These are phyloP conservation scores for Talaromyces liani DNA, from an alignment of 495 filamentous ascomycete species.

Conservation along the genomic window DNA sequence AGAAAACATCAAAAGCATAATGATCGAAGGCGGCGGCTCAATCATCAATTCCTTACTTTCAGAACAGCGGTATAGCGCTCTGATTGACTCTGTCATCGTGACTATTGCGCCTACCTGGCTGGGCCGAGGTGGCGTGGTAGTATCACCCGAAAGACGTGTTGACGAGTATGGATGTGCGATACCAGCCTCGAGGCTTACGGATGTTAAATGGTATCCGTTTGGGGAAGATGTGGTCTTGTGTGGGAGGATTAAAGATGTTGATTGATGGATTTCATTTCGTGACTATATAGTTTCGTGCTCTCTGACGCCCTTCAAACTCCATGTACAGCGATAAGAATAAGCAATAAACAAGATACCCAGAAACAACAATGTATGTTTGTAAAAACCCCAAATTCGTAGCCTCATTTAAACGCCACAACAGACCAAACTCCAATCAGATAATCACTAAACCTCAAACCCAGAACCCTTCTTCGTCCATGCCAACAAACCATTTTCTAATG, in stretches of 20 bases:
- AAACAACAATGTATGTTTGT: not conserved
- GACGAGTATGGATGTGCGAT: slow-evolving; percentile 36
- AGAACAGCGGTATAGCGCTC: slow-evolving; percentile 35
- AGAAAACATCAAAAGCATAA: slow-evolving; percentile 64
- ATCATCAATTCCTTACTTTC: slow-evolving; percentile 71
- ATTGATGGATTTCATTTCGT: not conserved
- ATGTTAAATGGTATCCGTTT: slow-evolving; percentile 66
- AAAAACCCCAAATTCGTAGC: no score
- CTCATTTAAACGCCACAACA: not conserved
- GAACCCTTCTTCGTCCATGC: not conserved
- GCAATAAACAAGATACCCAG: not conserved
- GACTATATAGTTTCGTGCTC: not conserved
- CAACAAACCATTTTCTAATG: slow-evolving; percentile 1
- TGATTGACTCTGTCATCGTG: slow-evolving; percentile 73
- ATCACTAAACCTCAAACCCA: not conserved
- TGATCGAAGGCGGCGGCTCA: slow-evolving; percentile 79
- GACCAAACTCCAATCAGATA: not conserved
- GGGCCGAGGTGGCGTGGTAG: slow-evolving; percentile 68
- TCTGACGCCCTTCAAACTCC: not conserved
- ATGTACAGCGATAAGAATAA: not conserved
- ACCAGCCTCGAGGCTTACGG: slow-evolving; percentile 50
- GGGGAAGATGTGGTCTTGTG: slow-evolving; percentile 75
- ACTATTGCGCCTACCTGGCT: slow-evolving; percentile 84
- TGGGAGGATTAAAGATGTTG: slow-evolving; percentile 37
- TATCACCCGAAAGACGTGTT: slow-evolving; percentile 47